These are phyloP conservation scores for Pseudocercospora pini-densiflorae DNA, from an alignment of 2,329 filamentous ascomycete species.

Conservation along the genomic window DNA sequence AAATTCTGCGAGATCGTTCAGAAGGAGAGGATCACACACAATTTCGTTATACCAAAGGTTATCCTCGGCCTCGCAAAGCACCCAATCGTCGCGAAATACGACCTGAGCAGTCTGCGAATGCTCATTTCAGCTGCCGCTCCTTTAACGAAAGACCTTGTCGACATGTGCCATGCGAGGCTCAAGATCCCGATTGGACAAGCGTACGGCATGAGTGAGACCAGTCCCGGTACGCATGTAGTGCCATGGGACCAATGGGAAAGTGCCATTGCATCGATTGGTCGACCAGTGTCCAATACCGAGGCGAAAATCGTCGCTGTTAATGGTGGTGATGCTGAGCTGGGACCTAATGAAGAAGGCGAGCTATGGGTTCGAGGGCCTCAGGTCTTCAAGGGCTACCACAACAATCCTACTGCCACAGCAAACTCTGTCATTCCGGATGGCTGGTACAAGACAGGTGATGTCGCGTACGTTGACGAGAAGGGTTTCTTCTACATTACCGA, in stretches of 20 bases:
- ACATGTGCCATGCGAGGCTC: slow-evolving; percentile 72
- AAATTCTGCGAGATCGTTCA: slow-evolving; percentile 79
- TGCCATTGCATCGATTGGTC: slow-evolving; percentile 71
- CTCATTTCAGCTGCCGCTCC: slow-evolving; percentile 86
- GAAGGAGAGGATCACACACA: slow-evolving; percentile 72
- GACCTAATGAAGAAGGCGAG: slow-evolving; percentile 53
- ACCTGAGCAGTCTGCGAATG: slow-evolving; percentile 77
- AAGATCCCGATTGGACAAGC: slow-evolving; percentile 84
- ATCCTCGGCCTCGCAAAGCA: slow-evolving; percentile 79
- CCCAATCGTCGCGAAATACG: slow-evolving; percentile 75
- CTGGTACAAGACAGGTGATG: slow-evolving; percentile 59
- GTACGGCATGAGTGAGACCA: slow-evolving; percentile 76
- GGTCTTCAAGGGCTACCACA: slow-evolving; percentile 65
- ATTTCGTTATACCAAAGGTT: slow-evolving; percentile 82
- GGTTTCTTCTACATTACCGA: slow-evolving; percentile 61
- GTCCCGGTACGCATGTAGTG: slow-evolving; percentile 3
- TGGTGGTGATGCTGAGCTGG: slow-evolving; percentile 41
- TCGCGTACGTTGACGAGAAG: slow-evolving; percentile 31
- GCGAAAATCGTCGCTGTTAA: slow-evolving; percentile 59
- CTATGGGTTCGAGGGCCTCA: slow-evolving; percentile 74
- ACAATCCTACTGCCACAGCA: slow-evolving; percentile 54
- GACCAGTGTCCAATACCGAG: slow-evolving; percentile 47
- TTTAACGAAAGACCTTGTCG: slow-evolving; percentile 76
- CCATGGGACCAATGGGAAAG: slow-evolving; percentile 73
- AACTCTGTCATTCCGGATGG: slow-evolving; percentile 50